These are phyloP conservation scores for Penicillium sp. DNA, from an alignment of 2,329 filamentous ascomycete genomes.

Conservation along the genomic window DNA sequence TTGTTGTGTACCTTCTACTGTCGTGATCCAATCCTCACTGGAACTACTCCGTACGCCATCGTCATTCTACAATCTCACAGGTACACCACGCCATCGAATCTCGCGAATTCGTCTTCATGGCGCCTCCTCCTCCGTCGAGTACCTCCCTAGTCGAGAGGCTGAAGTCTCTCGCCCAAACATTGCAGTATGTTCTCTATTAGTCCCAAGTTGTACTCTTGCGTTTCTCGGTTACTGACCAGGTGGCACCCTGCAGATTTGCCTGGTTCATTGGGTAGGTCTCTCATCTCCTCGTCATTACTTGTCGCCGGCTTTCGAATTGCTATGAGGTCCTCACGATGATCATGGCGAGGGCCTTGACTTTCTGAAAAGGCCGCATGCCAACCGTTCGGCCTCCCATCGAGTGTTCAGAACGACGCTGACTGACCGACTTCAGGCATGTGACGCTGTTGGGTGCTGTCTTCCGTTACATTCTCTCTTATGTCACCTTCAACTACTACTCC, in stretches of 20 bases:
- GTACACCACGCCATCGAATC: background rate
- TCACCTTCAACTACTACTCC: conserved; percentile 85
- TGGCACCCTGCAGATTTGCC: conserved; percentile 56
- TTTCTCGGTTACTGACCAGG: conserved; percentile 30
- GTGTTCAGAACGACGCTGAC: conserved; percentile 16
- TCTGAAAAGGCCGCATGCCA: background rate
- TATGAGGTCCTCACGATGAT: background rate
- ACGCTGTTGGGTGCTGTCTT: conserved; percentile 80
- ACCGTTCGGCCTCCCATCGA: conserved; percentile 2
- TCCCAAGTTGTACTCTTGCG: conserved; percentile 7
- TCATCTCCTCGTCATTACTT: conserved; percentile 14
- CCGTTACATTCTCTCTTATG: conserved; percentile 83
- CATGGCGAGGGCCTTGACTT: background rate
- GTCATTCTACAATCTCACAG: conserved; percentile 9
- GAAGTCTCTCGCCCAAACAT: conserved; percentile 78
- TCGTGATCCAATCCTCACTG: conserved; percentile 5
- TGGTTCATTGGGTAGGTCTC: conserved; percentile 80
- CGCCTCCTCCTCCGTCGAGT: conserved; percentile 73
- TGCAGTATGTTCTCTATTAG: conserved; percentile 75
- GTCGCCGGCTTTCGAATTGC: background rate
- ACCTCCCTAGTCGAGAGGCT: conserved; percentile 76
- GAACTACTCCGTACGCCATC: conserved; percentile 4
- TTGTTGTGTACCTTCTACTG: conserved; percentile 6
- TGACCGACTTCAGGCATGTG: conserved; percentile 69
- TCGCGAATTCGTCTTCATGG: conserved; percentile 55